Base-by-base conservation (phyloP, 345 rosid species). In the Salix udensis region DNA sequence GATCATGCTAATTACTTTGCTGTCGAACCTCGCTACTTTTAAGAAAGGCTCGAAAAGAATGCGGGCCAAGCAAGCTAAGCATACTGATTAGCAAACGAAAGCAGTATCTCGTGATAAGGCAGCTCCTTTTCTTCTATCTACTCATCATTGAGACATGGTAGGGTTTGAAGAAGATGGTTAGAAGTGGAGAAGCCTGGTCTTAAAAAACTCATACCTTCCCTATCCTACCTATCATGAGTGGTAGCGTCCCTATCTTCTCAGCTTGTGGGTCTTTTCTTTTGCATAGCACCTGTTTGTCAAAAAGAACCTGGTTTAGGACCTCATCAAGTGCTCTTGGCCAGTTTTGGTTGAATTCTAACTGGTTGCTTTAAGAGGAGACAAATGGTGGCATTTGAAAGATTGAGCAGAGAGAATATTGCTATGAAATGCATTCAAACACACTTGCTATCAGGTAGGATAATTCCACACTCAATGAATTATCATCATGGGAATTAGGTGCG, bases 91-190 rank as follows among this genome's bases (percentile, higher is more conserved):
- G 73, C 18, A 34, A 18, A 23, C 12, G 10, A 44, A 75, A 67
- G 14, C 2, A 5, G 52, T 19, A 36, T 12, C 30, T 40, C 9
- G 62, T 62, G 26, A 71, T 23, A 62, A n/a, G 28, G 46, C 46
- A 72, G 34, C 28, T 42, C 68, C 48, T 23, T 40, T 50, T 62
- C 50, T 48, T 71, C 19, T 14, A 15, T 37, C 13, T 39, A 18
- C 23, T 67, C 81, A 78, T 78, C 34, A 40, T 67, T n/a, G 67
- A 78, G 60, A 71, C 76, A 77, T 6, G 42, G 80, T 71, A 52
- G 76, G 72, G 71, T 5, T 65, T 50, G 62, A 39, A 69, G 44
- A 4, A 42, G 65, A 67, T 76, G 74, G 52, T 30, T 67, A 7
- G 19, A 30, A 40, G 67, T 21, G 61, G 71, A 34, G 77, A 75